Evolutionary conservation across 495 filamentous ascomycete genomes (phyloP), one percentile per base, ranked within the genome.

Genomic region (Trichoderma virens): DNA sequence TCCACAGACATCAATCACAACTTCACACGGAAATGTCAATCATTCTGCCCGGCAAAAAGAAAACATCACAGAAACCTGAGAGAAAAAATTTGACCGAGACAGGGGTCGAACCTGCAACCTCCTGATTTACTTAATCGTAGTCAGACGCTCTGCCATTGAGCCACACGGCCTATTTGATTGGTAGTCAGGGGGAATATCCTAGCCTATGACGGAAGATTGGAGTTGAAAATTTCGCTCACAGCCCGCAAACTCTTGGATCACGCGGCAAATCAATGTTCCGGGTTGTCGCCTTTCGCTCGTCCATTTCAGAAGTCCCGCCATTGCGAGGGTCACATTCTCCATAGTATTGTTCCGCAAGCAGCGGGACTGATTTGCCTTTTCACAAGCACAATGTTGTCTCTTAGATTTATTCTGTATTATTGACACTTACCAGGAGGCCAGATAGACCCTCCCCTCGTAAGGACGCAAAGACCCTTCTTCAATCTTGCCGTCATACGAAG

Each of bases 131-230:
- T 56, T 28, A 30, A 56, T 56, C 51, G 51, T 56, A 56, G 51
- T 56, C 51, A 56, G 51, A 56, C 51, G 51, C 51, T 56, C 51
- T 56, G 51, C 51, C 51, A 56, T 56, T 56, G 51, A 56, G 51
- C 51, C 51, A 56, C 51, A 56, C 51, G 51, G 51, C 51, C 51
- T 28, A 47, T 47, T 47, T 20, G 43, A 47, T 35, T 47, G 43
- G 18, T 47, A 23, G 43, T 5, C 3, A 4, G 2, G 18, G 43
- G 20, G n/a, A 25, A 20, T n/a, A 47, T 47, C 18, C 16, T 9
- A 23, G 6, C n/a, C 43, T 47, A 47, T 47, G 16, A 47, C 18
- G 1, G 4, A n/a, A 20, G 2, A 2, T 6, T 2, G 6, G 1
- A 20, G 9, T n/a, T 47, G 43, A 18, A n/a, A 20, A 23, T 8